These are phyloP conservation scores for Cicer arietinum DNA, from an alignment of 306 rosid genomes.

Conservation along the genomic window DNA sequence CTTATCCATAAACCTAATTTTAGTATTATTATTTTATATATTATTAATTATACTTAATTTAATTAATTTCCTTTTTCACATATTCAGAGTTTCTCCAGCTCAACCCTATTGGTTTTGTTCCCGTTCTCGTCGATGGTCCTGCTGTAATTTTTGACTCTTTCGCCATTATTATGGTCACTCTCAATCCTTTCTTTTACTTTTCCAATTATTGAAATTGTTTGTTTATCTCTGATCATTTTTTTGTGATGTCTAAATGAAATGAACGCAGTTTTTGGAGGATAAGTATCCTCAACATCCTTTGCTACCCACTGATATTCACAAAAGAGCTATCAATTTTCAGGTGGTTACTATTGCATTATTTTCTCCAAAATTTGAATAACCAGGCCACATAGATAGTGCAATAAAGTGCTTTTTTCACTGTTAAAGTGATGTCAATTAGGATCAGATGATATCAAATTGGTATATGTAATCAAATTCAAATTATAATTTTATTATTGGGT, in stretches of 20 bases:
- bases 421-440: not conserved
- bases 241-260: not conserved
- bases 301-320: conserved; percentile 64
- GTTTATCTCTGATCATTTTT: not conserved
- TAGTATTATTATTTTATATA: not conserved
- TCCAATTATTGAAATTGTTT: not conserved
- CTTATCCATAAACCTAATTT: not conserved
- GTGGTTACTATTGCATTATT: conserved; percentile 40
- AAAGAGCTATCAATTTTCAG: conserved; percentile 78
- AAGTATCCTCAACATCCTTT: conserved; percentile 80
- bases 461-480: not conserved
- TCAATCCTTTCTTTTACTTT: not conserved
- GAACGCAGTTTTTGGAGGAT: conserved; percentile 74
- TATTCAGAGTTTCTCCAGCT: conserved; percentile 31
- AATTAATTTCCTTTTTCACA: too few relatives aligned
- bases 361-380: not conserved
- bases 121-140: conserved; percentile 67
- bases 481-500: not conserved
- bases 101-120: conserved; percentile 75
- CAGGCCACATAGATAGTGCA: not conserved
- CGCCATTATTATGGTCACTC: conserved; percentile 69
- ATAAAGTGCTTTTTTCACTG: not conserved
- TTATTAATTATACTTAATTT: not conserved
- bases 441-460: not conserved
- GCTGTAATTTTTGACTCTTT: conserved; percentile 63